phyloP scores from a whole-genome alignment of 768 basidiomycete species.

The Suillus paluster region DNA sequence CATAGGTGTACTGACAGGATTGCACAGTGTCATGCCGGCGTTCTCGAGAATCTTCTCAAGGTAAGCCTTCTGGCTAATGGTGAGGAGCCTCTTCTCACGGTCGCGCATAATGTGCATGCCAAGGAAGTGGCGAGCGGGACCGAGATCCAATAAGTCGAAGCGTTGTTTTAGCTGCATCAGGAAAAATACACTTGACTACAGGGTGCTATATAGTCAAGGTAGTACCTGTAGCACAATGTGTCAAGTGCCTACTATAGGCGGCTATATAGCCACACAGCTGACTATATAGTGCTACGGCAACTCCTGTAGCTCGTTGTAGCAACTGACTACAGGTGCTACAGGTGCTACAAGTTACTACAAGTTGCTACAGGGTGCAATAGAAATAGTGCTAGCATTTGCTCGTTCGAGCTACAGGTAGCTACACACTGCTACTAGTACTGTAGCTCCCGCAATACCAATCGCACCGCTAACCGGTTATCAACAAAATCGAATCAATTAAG shows the following conservation, averaged over 20 bases:
- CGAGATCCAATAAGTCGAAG: too few relatives aligned
- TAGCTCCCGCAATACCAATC: neutral
- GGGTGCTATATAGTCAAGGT: neutral
- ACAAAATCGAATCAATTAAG: neutral
- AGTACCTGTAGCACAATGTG: neutral
- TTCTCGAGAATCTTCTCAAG: too few relatives aligned
- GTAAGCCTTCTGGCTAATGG: too few relatives aligned
- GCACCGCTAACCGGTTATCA: neutral
- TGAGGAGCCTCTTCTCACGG: too few relatives aligned
- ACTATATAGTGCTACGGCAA: neutral
- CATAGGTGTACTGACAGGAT: too few relatives aligned
- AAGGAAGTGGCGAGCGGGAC: too few relatives aligned
- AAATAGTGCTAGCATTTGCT: too few relatives aligned
- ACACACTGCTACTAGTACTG: neutral
- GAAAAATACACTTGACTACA: neutral
- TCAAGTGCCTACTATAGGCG: neutral
- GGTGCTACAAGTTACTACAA: neutral
- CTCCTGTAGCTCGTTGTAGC: slow-evolving; percentile 1
- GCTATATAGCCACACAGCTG: neutral
- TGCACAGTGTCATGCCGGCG: too few relatives aligned
- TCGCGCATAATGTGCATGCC: too few relatives aligned
- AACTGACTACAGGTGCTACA: slow-evolving; percentile 3
- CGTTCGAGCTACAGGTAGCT: too few relatives aligned
- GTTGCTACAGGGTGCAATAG: too few relatives aligned
- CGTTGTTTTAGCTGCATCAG: too few relatives aligned